These are phyloP conservation scores for Aureobasidium sp. DNA, from an alignment of 2,329 filamentous ascomycete species.

Conservation along the genomic window DNA sequence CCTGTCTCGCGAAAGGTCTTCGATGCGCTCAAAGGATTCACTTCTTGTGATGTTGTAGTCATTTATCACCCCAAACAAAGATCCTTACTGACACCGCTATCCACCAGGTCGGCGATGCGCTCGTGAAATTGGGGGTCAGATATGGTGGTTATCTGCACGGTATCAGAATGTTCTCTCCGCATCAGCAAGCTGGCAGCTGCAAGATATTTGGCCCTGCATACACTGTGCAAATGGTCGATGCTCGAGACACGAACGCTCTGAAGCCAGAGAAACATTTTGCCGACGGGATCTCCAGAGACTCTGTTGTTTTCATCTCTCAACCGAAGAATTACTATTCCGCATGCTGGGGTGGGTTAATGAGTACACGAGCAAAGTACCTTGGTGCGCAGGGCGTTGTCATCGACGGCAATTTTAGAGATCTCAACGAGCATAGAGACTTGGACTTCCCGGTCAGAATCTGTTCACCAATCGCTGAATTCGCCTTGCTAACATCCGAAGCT, in stretches of 20 bases:
- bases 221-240: constrained; percentile 25
- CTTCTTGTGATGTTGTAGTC: too few relatives aligned
- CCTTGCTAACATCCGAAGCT: too few relatives aligned
- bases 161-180: constrained; percentile 26
- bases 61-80: too few relatives aligned
- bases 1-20: too few relatives aligned
- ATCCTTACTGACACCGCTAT: too few relatives aligned
- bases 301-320: constrained; percentile 34
- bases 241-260: constrained; percentile 27
- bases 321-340: constrained; percentile 30
- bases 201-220: constrained; percentile 5
- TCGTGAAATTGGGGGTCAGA: constrained; percentile 29
- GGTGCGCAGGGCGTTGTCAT: constrained; percentile 34
- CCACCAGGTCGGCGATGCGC: constrained; percentile 31
- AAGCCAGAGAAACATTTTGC: constrained; percentile 30
- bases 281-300: constrained; percentile 30
- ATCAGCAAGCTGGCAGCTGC: constrained; percentile 1
- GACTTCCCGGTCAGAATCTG: too few relatives aligned
- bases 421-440: constrained; percentile 26
- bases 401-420: constrained; percentile 34
- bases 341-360: constrained; percentile 37
- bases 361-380: constrained; percentile 29
- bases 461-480: too few relatives aligned
- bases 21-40: too few relatives aligned
- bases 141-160: constrained; percentile 32